Conservation (phyloP, 768 basidiomycete genomes). For the Podaxis sp. region DNA sequence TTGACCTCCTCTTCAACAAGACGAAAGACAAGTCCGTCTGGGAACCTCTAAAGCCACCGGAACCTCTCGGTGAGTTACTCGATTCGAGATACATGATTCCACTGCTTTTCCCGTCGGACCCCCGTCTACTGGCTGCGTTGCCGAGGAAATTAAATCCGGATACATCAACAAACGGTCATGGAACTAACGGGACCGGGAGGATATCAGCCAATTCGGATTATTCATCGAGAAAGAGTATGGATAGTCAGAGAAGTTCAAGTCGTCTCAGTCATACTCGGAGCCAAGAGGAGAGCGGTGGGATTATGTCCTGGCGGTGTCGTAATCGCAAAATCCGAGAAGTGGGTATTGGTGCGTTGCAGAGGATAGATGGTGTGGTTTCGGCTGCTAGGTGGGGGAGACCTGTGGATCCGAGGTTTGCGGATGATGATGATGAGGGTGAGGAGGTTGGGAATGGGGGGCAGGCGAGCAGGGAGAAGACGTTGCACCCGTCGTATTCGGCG, state of each 20-base stretch:
- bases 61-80: constrained; percentile 85
- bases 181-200: constrained; percentile 11
- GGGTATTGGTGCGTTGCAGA: constrained; percentile 58
- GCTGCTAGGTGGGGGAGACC: constrained; percentile 61
- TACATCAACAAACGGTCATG: constrained; percentile 27
- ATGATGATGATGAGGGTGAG: constrained; percentile 45
- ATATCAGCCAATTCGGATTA: constrained; percentile 4
- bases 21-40: constrained; percentile 64
- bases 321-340: constrained; percentile 63
- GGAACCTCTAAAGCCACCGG: constrained; percentile 76
- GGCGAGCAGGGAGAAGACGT: constrained; percentile 34
- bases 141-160: constrained; percentile 46
- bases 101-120: constrained; percentile 78
- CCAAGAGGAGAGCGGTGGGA: constrained; percentile 24
- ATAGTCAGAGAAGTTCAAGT: constrained; percentile 28
- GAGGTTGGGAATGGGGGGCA: constrained; percentile 43
- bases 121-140: constrained; percentile 70
- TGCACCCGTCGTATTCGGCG: constrained; percentile 20
- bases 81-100: constrained; percentile 95
- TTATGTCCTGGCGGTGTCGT: constrained; percentile 59
- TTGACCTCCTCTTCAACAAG: constrained; percentile 83
- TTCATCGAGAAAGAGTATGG: constrained; percentile 9
- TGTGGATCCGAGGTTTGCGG: constrained; percentile 33
- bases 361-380: constrained; percentile 67
- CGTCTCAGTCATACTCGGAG: constrained; percentile 28